phyloP scores from a whole-genome alignment of 2,329 filamentous ascomycete species.

The Penicillium digitatum region DNA sequence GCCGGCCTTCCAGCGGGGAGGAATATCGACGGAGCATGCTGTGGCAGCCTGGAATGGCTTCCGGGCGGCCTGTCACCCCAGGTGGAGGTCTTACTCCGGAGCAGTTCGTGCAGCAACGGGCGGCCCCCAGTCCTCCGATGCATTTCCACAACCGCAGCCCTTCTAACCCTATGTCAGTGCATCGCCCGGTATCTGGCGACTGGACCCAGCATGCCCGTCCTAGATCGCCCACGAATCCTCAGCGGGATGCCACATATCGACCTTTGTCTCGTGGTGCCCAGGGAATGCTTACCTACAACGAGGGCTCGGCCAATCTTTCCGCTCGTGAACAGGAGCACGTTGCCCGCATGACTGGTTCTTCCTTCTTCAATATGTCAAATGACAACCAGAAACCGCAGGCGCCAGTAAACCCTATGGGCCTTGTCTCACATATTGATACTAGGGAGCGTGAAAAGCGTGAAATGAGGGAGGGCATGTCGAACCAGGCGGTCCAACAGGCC shows the following conservation, averaged over 20 bases:
- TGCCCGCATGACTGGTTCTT: slow-evolving; percentile 73
- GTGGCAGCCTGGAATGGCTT: slow-evolving; percentile 70
- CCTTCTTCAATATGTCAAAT: slow-evolving; percentile 64
- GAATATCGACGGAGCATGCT: slow-evolving; percentile 62
- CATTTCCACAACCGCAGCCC: slow-evolving; percentile 61
- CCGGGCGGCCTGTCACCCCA: slow-evolving; percentile 46
- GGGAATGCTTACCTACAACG: slow-evolving; percentile 48
- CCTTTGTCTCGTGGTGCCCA: slow-evolving; percentile 57
- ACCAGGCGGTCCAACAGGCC: slow-evolving; percentile 67
- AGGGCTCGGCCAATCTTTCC: slow-evolving; percentile 62
- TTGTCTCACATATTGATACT: slow-evolving; percentile 75
- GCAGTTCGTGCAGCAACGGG: slow-evolving; percentile 78
- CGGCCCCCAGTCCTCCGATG: slow-evolving; percentile 54
- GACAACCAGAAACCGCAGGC: slow-evolving; percentile 51
- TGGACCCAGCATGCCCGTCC: slow-evolving; percentile 35
- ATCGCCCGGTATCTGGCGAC: slow-evolving; percentile 38
- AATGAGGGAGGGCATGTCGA: slow-evolving; percentile 65
- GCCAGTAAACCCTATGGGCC: slow-evolving; percentile 52
- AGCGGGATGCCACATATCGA: slow-evolving; percentile 24
- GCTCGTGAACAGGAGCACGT: slow-evolving; percentile 85
- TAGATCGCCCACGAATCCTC: slow-evolving; percentile 32
- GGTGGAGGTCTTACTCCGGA: slow-evolving; percentile 66
- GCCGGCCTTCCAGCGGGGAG: slow-evolving; percentile 44
- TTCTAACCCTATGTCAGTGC: slow-evolving; percentile 43
- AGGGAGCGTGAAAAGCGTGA: slow-evolving; percentile 73